These are phyloP conservation scores for Sequoiadendron giganteum DNA, from an alignment of 75 land plant genomes.

Conservation along the genomic window DNA sequence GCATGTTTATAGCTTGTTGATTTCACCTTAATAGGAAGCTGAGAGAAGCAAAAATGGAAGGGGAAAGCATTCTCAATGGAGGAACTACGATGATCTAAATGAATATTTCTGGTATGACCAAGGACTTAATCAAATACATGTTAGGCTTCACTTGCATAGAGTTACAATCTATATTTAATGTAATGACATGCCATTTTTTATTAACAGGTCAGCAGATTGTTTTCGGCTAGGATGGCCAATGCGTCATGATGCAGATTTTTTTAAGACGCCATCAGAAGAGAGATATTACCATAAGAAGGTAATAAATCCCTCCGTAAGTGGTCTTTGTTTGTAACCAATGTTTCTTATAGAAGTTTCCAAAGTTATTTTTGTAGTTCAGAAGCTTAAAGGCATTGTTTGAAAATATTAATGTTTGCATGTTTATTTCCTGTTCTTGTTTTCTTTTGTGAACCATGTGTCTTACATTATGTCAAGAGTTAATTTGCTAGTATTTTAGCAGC, in stretches of 20 bases:
- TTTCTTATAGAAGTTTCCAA: neutral
- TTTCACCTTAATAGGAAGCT: constrained; percentile 62
- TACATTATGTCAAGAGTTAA: neutral
- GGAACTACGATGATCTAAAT: constrained; percentile 97
- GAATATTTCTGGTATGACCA: constrained; percentile 88
- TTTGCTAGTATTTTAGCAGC: neutral
- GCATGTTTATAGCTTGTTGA: neutral
- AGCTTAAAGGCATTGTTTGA: neutral
- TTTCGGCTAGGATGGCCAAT: constrained; percentile 97
- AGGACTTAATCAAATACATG: neutral
- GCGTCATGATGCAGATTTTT: constrained; percentile 90
- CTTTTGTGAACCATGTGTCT: neutral
- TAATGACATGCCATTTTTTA: neutral
- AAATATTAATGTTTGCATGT: neutral
- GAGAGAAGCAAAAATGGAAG: constrained; percentile 58
- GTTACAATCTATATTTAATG: neutral
- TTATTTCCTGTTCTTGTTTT: neutral
- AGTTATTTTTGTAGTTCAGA: neutral
- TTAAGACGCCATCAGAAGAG: constrained; percentile 28
- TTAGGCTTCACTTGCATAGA: neutral
- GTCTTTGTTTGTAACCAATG: neutral
- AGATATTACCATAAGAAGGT: constrained; percentile 22
- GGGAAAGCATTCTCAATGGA: constrained; percentile 92
- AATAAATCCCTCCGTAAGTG: constrained; percentile 15
- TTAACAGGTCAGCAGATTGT: constrained; percentile 82